Evolutionary conservation across 73 alveolate genomes (phyloP).

Genomic region (Uronychia binucleata): DNA sequence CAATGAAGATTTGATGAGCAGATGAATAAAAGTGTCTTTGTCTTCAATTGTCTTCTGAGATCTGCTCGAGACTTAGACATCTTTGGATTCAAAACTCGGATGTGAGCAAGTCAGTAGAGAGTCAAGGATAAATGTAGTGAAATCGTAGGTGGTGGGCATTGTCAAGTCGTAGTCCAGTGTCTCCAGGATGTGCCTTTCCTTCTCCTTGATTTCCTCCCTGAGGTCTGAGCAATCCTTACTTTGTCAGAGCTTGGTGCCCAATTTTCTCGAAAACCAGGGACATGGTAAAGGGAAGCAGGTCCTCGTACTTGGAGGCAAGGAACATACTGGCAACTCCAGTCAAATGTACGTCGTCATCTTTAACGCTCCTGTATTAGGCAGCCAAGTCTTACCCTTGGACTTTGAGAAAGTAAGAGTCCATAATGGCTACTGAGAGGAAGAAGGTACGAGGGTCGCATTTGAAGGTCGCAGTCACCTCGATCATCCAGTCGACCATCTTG

Average conservation of each 20-base stretch:
- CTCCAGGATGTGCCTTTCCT: constrained; percentile 66
- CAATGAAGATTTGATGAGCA: too few relatives aligned
- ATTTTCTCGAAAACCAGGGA: constrained; percentile 57
- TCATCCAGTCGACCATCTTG: constrained; percentile 84
- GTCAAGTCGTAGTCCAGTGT: constrained; percentile 54
- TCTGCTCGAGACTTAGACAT: too few relatives aligned
- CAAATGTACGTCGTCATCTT: constrained; percentile 65
- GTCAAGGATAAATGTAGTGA: too few relatives aligned
- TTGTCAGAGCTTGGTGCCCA: constrained; percentile 71
- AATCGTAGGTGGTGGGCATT: too few relatives aligned
- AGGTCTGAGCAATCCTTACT: too few relatives aligned
- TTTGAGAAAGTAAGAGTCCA: too few relatives aligned
- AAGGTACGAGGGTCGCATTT: constrained; percentile 57
- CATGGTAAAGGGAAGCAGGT: constrained; percentile 62
- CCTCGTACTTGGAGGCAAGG: constrained; percentile 82
- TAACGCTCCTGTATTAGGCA: too few relatives aligned
- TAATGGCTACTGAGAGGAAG: constrained; percentile 61
- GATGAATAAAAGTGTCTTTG: too few relatives aligned
- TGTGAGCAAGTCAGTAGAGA: too few relatives aligned
- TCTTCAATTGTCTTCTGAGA: too few relatives aligned
- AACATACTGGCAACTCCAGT: constrained; percentile 78
- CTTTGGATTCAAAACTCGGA: too few relatives aligned
- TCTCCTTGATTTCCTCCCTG: constrained; percentile 47
- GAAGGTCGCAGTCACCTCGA: constrained; percentile 66
- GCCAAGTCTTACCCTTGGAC: too few relatives aligned